Percentiles rank a stretch among this genome's conserved stretches.
Conservation (phyloP, 305 asterid genomes). For the Ilex paraguariensis region DNA sequence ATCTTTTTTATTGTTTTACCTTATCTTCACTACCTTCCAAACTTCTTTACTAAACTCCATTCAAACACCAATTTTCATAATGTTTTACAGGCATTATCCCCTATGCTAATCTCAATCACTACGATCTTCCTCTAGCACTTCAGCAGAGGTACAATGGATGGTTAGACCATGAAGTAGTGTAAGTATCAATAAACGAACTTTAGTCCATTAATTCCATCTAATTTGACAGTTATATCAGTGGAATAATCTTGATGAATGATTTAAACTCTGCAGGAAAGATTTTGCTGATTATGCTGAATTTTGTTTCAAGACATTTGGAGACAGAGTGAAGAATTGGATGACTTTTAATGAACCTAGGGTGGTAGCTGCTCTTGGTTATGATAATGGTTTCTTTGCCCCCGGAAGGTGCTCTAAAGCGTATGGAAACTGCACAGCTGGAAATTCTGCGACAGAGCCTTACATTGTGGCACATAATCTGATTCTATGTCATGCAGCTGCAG, state of each 20-base stretch:
- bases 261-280: slow-evolving; percentile 55
- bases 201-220: not conserved
- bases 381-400: slow-evolving; percentile 74
- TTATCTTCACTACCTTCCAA: too few relatives aligned
- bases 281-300: slow-evolving; percentile 90
- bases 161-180: slow-evolving; percentile 81
- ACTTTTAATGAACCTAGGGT: slow-evolving; percentile 92
- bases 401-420: slow-evolving; percentile 87
- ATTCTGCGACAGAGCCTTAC: slow-evolving; percentile 91
- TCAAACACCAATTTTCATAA: too few relatives aligned
- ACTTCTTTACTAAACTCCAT: too few relatives aligned
- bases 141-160: slow-evolving; percentile 81
- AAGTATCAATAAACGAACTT: slow-evolving; percentile 18
- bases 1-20: too few relatives aligned
- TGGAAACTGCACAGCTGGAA: slow-evolving; percentile 74
- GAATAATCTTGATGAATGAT: not conserved
- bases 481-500: slow-evolving; percentile 70
- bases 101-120: slow-evolving; percentile 85
- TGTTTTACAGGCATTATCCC: slow-evolving; percentile 73
- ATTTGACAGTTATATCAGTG: too few relatives aligned
- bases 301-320: slow-evolving; percentile 88
- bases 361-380: slow-evolving; percentile 82
- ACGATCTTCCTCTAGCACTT: slow-evolving; percentile 93
- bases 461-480: slow-evolving; percentile 82
- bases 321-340: slow-evolving; percentile 89